phyloP scores from a whole-genome alignment of 306 rosid genomes.

The Medicago lupulina region DNA sequence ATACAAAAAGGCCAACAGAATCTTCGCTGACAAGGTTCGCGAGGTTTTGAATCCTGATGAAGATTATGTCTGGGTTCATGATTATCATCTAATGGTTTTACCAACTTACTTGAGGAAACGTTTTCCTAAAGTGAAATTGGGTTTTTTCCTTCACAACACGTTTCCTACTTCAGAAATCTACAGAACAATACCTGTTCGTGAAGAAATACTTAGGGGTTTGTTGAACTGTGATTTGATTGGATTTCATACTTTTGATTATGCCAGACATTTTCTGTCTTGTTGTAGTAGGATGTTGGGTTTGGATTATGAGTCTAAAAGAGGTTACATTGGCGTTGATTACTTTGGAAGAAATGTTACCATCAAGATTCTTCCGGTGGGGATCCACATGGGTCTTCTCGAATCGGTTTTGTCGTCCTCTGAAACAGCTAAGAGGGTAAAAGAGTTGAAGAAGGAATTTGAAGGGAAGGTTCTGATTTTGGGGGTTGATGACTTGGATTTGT shows the following conservation, averaged over 20 bases:
- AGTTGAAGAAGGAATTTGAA: slow-evolving; percentile 46
- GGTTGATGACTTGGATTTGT: slow-evolving; percentile 75
- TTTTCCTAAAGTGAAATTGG: slow-evolving; percentile 59
- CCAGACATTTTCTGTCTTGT: slow-evolving; percentile 73
- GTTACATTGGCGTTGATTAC: slow-evolving; percentile 74
- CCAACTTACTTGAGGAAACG: slow-evolving; percentile 67
- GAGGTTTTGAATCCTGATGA: slow-evolving; percentile 66
- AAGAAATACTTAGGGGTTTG: slow-evolving; percentile 59
- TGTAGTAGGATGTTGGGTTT: slow-evolving; percentile 78
- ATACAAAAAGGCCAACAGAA: slow-evolving; percentile 63
- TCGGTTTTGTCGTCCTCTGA: slow-evolving; percentile 46
- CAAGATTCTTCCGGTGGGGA: slow-evolving; percentile 70
- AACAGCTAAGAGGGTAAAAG: slow-evolving; percentile 49
- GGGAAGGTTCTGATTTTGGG: slow-evolving; percentile 69
- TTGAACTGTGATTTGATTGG: slow-evolving; percentile 77
- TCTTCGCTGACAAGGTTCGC: slow-evolving; percentile 68
- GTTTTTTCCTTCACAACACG: slow-evolving; percentile 68
- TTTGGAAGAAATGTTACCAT: slow-evolving; percentile 70
- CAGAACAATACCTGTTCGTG: slow-evolving; percentile 63
- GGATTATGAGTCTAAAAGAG: slow-evolving; percentile 75
- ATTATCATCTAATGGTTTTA: slow-evolving; percentile 74
- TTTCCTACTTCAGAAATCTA: slow-evolving; percentile 74
- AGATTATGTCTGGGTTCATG: slow-evolving; percentile 79
- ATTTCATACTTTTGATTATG: slow-evolving; percentile 78
- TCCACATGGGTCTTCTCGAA: slow-evolving; percentile 71